Percentiles rank a stretch among this genome's conserved stretches.
Conservation (phyloP, 441 rosid species). For the Croton laevigatus region DNA sequence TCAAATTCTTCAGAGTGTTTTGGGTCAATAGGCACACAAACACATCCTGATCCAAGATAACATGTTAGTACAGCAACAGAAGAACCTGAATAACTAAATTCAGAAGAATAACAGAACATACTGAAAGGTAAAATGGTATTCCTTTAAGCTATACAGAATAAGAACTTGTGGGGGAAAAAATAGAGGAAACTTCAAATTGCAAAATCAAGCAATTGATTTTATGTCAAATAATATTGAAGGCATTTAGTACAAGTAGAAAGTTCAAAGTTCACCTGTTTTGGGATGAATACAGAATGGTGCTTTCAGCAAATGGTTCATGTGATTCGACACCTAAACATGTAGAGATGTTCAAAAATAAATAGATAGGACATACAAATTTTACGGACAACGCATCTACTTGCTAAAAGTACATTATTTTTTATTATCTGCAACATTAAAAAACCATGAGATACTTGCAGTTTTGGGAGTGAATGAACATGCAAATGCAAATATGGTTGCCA, state of each 20-base stretch:
- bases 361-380: not conserved
- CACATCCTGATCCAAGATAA: constrained; percentile 55
- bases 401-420: constrained; percentile 1
- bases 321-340: constrained; percentile 69
- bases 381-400: not conserved
- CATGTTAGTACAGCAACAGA: not conserved
- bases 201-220: too few species aligned
- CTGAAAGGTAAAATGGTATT: not conserved
- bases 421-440: not conserved
- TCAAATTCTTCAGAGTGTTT: constrained; percentile 75
- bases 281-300: constrained; percentile 98
- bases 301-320: constrained; percentile 96
- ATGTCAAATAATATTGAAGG: not conserved
- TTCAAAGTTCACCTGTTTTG: constrained; percentile 61
- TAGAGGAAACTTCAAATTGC: not conserved
- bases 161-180: not conserved
- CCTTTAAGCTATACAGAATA: too few species aligned
- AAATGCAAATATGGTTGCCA: too few species aligned
- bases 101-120: not conserved
- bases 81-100: not conserved
- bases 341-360: constrained; percentile 8
- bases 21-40: constrained; percentile 92
- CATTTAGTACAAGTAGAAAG: not conserved
- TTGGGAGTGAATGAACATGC: too few species aligned
- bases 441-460: not conserved